Percentiles rank a stretch among this genome's conserved stretches.
Evolutionary conservation across 2,329 filamentous ascomycete species (phyloP).

Genomic region (Phialocephala subalpina): DNA sequence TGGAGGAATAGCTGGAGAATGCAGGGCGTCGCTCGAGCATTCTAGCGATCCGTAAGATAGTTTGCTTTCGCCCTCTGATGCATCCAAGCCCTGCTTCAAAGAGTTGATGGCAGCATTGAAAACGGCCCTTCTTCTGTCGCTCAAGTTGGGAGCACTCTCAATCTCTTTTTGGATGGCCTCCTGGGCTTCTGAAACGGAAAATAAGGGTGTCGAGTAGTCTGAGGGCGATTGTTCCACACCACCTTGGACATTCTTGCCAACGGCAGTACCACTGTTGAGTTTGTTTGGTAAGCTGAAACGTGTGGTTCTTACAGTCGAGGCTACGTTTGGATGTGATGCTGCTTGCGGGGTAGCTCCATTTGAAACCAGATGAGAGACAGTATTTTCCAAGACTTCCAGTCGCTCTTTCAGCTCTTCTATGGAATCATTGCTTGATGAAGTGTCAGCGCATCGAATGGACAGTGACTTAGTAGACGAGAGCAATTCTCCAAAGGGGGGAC

Average conservation of each 20-base stretch:
- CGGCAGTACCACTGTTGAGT: background rate
- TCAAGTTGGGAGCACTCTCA: background rate
- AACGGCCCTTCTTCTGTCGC: background rate
- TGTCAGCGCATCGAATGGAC: background rate
- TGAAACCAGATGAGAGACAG: background rate
- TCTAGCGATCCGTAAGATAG: background rate
- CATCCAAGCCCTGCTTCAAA: background rate
- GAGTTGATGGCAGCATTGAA: slow-evolving; percentile 4
- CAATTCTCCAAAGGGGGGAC: too few relatives aligned
- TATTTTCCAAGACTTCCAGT: background rate
- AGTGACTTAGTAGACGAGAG: background rate
- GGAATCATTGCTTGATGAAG: background rate
- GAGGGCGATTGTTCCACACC: background rate
- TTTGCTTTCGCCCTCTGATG: background rate
- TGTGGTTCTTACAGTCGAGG: background rate
- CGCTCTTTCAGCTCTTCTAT: background rate
- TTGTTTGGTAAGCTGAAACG: background rate
- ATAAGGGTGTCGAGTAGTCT: background rate
- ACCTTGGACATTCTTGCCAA: background rate
- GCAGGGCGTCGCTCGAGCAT: background rate
- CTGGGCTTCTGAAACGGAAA: slow-evolving; percentile 1
- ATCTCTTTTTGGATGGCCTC: background rate
- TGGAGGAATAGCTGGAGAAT: background rate
- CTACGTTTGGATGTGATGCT: background rate
- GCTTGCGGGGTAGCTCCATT: background rate